Conservation (phyloP, 2,329 filamentous ascomycete genomes). For the Coniella lustricola region DNA sequence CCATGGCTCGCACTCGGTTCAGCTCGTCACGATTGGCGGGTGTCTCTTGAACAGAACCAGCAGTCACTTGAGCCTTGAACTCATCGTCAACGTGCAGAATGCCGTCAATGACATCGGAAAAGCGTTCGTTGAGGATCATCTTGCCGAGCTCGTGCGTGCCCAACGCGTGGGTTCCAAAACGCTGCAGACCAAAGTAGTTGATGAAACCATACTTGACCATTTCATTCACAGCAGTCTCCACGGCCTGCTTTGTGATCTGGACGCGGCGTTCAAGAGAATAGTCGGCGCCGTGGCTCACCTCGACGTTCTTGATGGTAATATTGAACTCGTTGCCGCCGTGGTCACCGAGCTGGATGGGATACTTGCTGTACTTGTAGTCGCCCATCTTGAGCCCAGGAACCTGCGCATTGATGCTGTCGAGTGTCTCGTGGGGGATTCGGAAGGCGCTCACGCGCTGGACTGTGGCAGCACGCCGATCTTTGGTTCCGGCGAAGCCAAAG, state of each 20-base stretch:
- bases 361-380: constrained; percentile 69
- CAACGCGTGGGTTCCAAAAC: constrained; percentile 82
- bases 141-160: constrained; percentile 81
- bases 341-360: constrained; percentile 73
- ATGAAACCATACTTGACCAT: constrained; percentile 76
- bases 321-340: constrained; percentile 86
- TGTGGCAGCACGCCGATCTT: constrained; percentile 81
- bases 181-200: constrained; percentile 97
- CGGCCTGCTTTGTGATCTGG: constrained; percentile 38
- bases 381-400: constrained; percentile 61
- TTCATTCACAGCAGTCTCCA: constrained; percentile 55
- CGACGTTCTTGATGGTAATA: constrained; percentile 82
- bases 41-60: constrained; percentile 35
- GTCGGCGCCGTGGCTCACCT: constrained; percentile 43
- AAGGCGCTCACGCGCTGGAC: constrained; percentile 70
- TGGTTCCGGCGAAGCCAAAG: constrained; percentile 76
- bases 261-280: constrained; percentile 41
- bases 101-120: constrained; percentile 69
- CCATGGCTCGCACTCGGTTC: constrained; percentile 69
- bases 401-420: constrained; percentile 59
- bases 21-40: constrained; percentile 68
- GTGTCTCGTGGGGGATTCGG: constrained; percentile 44
- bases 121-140: constrained; percentile 75
- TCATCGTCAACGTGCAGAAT: constrained; percentile 67
- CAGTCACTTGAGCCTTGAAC: constrained; percentile 45